Evolutionary conservation across 371 early-diverging fungal genomes (phyloP), one percentile per base, ranked within the genome.

Genomic region (Blakeslea trispora): DNA sequence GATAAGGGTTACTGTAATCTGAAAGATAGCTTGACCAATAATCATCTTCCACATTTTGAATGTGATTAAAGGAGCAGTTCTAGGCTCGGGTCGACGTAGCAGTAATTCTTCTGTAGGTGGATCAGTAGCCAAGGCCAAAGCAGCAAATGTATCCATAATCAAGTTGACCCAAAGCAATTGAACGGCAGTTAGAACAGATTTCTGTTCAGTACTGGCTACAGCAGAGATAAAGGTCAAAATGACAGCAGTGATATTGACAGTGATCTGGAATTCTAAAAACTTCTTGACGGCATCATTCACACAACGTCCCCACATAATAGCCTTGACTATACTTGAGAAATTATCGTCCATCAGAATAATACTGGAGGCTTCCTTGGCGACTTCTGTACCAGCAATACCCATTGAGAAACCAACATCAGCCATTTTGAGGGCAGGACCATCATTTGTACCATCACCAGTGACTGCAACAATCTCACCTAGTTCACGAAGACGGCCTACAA

Each of bases 361-460:
- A 35, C 79, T 65, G 7, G 87, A 84, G 5, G 89, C 90, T 64
- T 88, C 84, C 57, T 88, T 89, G 40, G 89, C 85, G 5, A 89
- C 84, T 61, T 89, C 89, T 19, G 90, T 87, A 55, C 91, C 91
- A 28, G 84, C 74, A 55, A 86, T 85, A 52, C 91, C 91, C 91
- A 89, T 86, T 11, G 81, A 75, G 63, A 88, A 87, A 18, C 91
- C 91, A 13, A 90, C 85, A 62, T 90, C 86, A 4, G 91, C 86
- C 65, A 72, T 59, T 62, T 89, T 90, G 32, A 90, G 67, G 9
- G 91, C 89, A 15, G 88, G 87, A 17, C 82, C 88, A 66, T 85
- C 82, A 50, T 84, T 84, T 23, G 82, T 84, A 58, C 90, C 90
- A 64, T 90, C 90, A 41, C 90, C 90, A 6, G 90, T 90, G 5